Percentiles rank a stretch among this genome's conserved stretches.
These are phyloP conservation scores for Amphichorda felina DNA, from an alignment of 2,329 filamentous ascomycete species.

Conservation along the genomic window DNA sequence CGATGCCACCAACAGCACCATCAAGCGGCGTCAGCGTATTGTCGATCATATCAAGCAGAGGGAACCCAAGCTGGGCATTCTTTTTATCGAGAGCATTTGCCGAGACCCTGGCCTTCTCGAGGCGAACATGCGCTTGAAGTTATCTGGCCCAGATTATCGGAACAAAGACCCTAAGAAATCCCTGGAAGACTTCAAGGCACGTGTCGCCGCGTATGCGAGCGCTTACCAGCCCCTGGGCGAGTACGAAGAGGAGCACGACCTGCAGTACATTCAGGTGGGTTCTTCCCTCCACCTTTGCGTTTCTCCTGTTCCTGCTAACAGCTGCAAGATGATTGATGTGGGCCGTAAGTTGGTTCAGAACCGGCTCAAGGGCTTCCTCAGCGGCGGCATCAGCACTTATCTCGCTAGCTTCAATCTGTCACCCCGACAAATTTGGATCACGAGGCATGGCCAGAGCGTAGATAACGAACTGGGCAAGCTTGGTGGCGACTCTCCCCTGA, in stretches of 20 bases:
- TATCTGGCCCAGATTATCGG: conserved; percentile 91
- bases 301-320: not conserved
- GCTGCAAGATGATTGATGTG: conserved; percentile 76
- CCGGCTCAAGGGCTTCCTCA: conserved; percentile 83
- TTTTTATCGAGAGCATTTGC: conserved; percentile 94
- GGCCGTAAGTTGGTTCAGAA: conserved; percentile 88
- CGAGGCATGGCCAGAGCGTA: conserved; percentile 78
- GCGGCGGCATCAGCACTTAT: conserved; percentile 86
- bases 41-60: conserved; percentile 72
- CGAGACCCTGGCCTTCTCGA: conserved; percentile 75
- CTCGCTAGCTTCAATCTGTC: conserved; percentile 94
- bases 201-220: conserved; percentile 86
- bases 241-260: conserved; percentile 79
- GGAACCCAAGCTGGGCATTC: conserved; percentile 78
- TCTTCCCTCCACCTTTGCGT: not conserved
- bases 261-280: conserved; percentile 77
- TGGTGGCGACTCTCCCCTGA: conserved; percentile 80
- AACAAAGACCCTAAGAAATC: conserved; percentile 83
- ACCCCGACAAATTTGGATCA: conserved; percentile 96
- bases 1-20: conserved; percentile 94
- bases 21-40: conserved; percentile 70
- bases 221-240: conserved; percentile 84
- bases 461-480: conserved; percentile 85
- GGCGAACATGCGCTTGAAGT: conserved; percentile 93
- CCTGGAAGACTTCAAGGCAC: conserved; percentile 81